These are phyloP conservation scores for Parmelia sp. DNA, from an alignment of 495 filamentous ascomycete species.

Conservation along the genomic window DNA sequence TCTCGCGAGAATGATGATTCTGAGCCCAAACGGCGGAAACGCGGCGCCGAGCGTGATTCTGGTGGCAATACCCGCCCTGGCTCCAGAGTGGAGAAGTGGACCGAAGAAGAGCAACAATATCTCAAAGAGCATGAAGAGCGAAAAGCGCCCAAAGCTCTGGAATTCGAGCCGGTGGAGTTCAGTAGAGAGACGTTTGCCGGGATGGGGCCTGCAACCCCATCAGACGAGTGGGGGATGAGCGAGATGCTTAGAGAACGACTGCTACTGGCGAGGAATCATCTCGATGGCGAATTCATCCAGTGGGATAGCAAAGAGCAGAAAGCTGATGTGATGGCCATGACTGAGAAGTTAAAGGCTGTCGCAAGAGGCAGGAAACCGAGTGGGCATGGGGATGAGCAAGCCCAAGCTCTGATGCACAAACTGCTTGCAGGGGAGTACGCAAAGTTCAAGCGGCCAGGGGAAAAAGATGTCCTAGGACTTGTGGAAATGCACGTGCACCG, in stretches of 20 bases:
- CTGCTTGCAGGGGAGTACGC: constrained; percentile 55
- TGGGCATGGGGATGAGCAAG: constrained; percentile 43
- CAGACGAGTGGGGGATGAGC: constrained; percentile 12
- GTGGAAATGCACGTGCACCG: constrained; percentile 38
- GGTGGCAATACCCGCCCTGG: not conserved
- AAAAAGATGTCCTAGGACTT: constrained; percentile 30
- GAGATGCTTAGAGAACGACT: constrained; percentile 14
- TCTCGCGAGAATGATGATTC: not conserved
- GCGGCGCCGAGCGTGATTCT: not conserved
- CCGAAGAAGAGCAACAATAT: constrained; percentile 15
- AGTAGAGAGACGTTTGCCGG: constrained; percentile 1
- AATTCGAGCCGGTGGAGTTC: not conserved
- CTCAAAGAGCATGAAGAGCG: not conserved
- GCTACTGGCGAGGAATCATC: constrained; percentile 18
- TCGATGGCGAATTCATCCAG: constrained; percentile 38
- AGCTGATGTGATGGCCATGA: constrained; percentile 33
- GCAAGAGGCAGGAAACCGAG: constrained; percentile 32
- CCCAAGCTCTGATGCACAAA: constrained; percentile 57
- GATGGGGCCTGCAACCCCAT: constrained; percentile 9
- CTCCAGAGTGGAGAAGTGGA: not conserved
- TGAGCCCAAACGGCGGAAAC: not conserved
- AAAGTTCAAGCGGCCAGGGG: constrained; percentile 10
- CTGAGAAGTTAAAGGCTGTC: constrained; percentile 34
- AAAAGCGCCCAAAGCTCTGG: not conserved
- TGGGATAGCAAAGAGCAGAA: constrained; percentile 40